A percentile compares a stretch with the other conserved stretches of the same genome.
These are phyloP conservation scores for Debaryomyces maramus DNA, from an alignment of 805 yeast species.

Conservation along the genomic window DNA sequence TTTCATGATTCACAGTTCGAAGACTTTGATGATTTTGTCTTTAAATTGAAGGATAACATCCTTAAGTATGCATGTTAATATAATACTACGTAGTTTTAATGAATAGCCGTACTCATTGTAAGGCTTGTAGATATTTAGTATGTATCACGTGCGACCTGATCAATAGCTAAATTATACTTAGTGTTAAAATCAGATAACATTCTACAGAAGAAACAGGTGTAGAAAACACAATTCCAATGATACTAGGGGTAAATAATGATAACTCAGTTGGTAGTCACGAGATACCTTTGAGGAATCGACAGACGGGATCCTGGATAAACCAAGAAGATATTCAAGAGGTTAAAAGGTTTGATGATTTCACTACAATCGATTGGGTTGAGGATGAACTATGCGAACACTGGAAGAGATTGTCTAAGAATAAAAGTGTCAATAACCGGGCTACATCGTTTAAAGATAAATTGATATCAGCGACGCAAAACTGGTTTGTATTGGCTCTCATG, in stretches of 20 bases:
- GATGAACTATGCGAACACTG: constrained; percentile 55
- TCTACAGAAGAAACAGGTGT: too few species aligned
- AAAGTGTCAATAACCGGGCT: constrained; percentile 10
- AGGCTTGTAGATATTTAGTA: too few species aligned
- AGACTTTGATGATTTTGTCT: constrained; percentile 24
- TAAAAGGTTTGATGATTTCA: constrained; percentile 57
- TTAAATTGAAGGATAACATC: constrained; percentile 18
- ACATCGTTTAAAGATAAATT: constrained; percentile 25
- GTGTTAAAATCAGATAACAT: too few species aligned
- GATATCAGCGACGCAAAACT: constrained; percentile 49
- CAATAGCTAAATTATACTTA: not conserved
- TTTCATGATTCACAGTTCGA: constrained; percentile 24
- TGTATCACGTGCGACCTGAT: not conserved
- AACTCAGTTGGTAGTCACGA: not conserved
- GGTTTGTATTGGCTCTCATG: constrained; percentile 73
- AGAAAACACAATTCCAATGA: not conserved
- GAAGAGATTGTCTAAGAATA: constrained; percentile 23
- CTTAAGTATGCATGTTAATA: too few species aligned
- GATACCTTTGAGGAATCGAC: constrained; percentile 19
- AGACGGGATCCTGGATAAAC: constrained; percentile 39
- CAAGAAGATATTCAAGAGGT: constrained; percentile 39
- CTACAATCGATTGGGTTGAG: constrained; percentile 70
- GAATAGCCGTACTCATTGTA: too few species aligned
- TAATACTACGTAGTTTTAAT: too few species aligned
- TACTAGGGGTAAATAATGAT: too few species aligned